phyloP scores from a whole-genome alignment of 139 green algal species.

The Edaphochlamys debaryana region DNA sequence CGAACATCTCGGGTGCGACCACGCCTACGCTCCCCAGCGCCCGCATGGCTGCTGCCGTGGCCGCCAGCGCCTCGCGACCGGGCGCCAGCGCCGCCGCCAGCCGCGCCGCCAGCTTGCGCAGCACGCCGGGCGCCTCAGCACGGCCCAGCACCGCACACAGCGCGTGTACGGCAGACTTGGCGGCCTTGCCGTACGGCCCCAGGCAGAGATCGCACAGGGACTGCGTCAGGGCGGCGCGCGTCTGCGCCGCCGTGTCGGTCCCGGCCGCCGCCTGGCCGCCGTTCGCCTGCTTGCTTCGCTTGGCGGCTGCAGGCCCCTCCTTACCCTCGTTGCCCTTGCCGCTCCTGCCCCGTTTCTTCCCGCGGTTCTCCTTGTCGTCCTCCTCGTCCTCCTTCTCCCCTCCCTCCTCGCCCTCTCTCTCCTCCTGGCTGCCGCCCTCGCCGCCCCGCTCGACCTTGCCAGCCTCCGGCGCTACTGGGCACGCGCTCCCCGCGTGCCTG shows the following conservation, averaged over 20 bases:
- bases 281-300: neutral
- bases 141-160: conserved; percentile 22
- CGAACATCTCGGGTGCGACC: conserved; percentile 53
- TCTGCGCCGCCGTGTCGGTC: neutral
- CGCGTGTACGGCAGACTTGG: conserved; percentile 61
- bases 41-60: conserved; percentile 45
- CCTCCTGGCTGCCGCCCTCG: neutral
- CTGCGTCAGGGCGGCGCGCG: neutral
- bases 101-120: conserved; percentile 48
- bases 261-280: neutral
- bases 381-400: neutral
- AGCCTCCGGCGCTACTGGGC: neutral
- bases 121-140: conserved; percentile 7
- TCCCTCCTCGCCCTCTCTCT: neutral
- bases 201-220: conserved; percentile 40
- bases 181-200: conserved; percentile 56
- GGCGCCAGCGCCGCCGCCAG: conserved; percentile 35
- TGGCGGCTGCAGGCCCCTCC: neutral
- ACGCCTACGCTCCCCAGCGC: conserved; percentile 50
- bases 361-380: neutral
- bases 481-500: conserved; percentile 3
- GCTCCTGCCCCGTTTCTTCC: neutral
- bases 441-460: neutral
- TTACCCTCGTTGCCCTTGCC: neutral
- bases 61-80: neutral